phyloP scores from a whole-genome alignment of 2,329 filamentous ascomycete species.

The Colletotrichum sp. region DNA sequence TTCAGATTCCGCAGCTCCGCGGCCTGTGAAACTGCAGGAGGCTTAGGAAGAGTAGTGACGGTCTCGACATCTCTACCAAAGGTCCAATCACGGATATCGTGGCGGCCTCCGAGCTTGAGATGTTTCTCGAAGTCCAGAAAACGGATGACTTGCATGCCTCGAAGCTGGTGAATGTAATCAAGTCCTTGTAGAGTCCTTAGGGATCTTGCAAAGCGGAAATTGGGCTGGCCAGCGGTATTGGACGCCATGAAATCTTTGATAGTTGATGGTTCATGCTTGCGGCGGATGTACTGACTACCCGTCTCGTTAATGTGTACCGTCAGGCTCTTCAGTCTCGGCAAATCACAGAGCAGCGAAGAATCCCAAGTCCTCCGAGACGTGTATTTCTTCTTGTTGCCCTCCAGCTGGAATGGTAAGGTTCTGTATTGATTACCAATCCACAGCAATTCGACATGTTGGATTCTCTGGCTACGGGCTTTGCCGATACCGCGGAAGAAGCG shows the following conservation, averaged over 20 bases:
- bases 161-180: slow-evolving; percentile 46
- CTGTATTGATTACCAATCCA: slow-evolving; percentile 42
- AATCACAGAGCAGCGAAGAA: slow-evolving; percentile 36
- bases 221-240: slow-evolving; percentile 41
- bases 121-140: slow-evolving; percentile 43
- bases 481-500: slow-evolving; percentile 50
- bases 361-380: slow-evolving; percentile 42
- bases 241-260: slow-evolving; percentile 25
- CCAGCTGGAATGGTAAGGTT: slow-evolving; percentile 10
- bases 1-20: slow-evolving; percentile 28
- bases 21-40: neutral
- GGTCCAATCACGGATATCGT: slow-evolving; percentile 32
- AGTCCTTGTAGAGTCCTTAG: slow-evolving; percentile 48
- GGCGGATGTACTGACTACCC: slow-evolving; percentile 29
- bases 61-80: slow-evolving; percentile 36
- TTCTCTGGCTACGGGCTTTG: slow-evolving; percentile 37
- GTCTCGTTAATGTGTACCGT: slow-evolving; percentile 45
- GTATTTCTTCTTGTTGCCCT: slow-evolving; percentile 21
- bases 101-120: neutral
- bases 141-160: slow-evolving; percentile 43
- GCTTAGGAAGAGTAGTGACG: slow-evolving; percentile 26
- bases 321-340: slow-evolving; percentile 43
- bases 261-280: slow-evolving; percentile 36
- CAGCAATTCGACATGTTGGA: slow-evolving; percentile 49
- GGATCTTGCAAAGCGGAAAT: slow-evolving; percentile 37